Conservation (phyloP, 768 basidiomycete genomes). For the Phaffia australis region DNA sequence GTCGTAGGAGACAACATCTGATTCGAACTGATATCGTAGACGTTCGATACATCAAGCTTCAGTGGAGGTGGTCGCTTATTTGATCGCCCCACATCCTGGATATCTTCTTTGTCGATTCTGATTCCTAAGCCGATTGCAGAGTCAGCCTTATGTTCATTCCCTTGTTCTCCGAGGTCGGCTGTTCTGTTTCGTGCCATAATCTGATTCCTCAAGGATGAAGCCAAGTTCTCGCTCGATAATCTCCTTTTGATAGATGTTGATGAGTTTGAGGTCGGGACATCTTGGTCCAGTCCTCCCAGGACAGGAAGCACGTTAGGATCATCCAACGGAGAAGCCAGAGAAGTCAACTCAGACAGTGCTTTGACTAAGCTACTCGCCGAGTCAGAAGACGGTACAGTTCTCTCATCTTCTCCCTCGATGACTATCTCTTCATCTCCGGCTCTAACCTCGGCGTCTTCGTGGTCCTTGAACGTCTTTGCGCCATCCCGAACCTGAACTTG, state of each 20-base stretch:
- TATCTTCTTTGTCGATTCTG: not conserved
- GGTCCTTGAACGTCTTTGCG: too few species aligned
- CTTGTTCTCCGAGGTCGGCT: not conserved
- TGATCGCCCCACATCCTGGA: not conserved
- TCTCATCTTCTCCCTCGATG: not conserved
- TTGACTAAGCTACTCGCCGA: not conserved
- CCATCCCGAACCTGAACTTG: too few species aligned
- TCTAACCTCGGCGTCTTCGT: not conserved
- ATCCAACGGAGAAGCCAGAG: not conserved
- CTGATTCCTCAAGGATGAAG: constrained; percentile 6
- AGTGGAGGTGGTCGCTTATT: not conserved
- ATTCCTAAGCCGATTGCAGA: not conserved
- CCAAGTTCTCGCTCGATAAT: not conserved
- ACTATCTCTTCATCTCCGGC: not conserved
- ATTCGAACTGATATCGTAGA: not conserved
- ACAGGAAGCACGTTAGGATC: not conserved
- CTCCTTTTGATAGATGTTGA: too few species aligned
- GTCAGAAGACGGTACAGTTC: not conserved
- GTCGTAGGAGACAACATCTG: not conserved
- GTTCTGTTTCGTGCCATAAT: not conserved
- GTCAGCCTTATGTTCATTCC: not conserved
- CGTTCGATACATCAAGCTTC: not conserved
- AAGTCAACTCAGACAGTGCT: not conserved
- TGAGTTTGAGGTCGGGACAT: too few species aligned
- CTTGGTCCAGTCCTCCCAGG: not conserved